Evolutionary conservation across 148 eudicot species (phyloP).

Genomic region (Camellia sinensis): DNA sequence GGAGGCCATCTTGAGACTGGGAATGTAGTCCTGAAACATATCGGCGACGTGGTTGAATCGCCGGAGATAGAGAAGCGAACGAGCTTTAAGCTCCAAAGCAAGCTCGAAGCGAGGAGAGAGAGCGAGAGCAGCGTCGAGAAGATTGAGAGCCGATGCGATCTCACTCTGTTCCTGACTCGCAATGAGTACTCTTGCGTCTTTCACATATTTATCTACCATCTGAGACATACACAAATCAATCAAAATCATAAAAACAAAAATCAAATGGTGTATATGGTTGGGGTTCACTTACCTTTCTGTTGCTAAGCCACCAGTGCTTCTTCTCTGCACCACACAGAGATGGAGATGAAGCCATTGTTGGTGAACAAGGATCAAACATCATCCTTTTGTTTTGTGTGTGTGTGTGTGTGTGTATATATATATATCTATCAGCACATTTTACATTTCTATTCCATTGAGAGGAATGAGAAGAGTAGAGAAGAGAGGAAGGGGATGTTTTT

Average conservation of each 20-base stretch:
- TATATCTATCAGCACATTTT: slow-evolving; percentile 8
- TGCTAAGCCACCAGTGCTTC: slow-evolving; percentile 95
- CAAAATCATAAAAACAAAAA: neutral
- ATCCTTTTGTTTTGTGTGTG: neutral
- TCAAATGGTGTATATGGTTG: neutral
- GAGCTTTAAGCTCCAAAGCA: slow-evolving; percentile 75
- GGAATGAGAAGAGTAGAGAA: neutral
- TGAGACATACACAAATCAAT: slow-evolving; percentile 11
- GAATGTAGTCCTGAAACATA: slow-evolving; percentile 87
- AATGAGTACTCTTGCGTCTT: slow-evolving; percentile 60
- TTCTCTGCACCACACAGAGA: slow-evolving; percentile 45
- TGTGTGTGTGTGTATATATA: neutral
- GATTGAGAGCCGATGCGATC: slow-evolving; percentile 56
- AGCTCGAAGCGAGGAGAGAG: slow-evolving; percentile 64
- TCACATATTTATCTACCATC: slow-evolving; percentile 77
- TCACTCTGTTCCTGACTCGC: slow-evolving; percentile 58
- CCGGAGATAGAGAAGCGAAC: slow-evolving; percentile 60
- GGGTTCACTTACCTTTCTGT: slow-evolving; percentile 59
- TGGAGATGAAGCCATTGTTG: slow-evolving; percentile 51
- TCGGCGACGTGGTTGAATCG: slow-evolving; percentile 81
- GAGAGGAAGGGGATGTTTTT: neutral
- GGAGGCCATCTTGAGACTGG: slow-evolving; percentile 60
- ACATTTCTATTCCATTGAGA: slow-evolving; percentile 5
- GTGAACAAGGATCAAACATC: slow-evolving; percentile 34
- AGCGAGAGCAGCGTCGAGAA: slow-evolving; percentile 65